Conservation (phyloP, 2,329 filamentous ascomycete genomes). For the Venturia carpophila region DNA sequence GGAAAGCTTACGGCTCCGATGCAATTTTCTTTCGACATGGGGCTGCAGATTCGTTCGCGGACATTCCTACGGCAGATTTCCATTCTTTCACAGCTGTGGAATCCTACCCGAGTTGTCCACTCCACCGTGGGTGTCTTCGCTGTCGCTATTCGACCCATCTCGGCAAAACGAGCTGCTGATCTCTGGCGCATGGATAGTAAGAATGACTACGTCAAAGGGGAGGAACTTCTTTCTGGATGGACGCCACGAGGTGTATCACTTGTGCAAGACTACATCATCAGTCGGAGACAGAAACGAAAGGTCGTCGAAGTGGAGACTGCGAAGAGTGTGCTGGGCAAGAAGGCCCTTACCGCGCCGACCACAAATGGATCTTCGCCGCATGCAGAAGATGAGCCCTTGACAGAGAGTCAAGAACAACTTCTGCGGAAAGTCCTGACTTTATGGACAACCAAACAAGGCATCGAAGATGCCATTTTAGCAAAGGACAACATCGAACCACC, state of each 20-base stretch:
- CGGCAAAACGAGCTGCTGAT: conserved; percentile 85
- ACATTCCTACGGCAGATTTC: conserved; percentile 79
- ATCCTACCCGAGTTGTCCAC: conserved; percentile 74
- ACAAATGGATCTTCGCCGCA: conserved; percentile 14
- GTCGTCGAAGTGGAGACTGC: conserved; percentile 73
- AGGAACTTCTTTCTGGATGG: conserved; percentile 80
- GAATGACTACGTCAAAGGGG: conserved; percentile 92
- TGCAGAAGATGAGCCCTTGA: conserved; percentile 25
- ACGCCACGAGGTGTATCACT: conserved; percentile 81
- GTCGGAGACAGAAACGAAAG: conserved; percentile 65
- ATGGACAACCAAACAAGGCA: conserved; percentile 47
- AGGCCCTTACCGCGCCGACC: conserved; percentile 27
- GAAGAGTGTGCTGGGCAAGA: conserved; percentile 56
- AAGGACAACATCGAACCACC: conserved; percentile 58
- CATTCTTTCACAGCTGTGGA: conserved; percentile 81
- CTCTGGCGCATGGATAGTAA: conserved; percentile 94
- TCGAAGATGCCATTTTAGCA: conserved; percentile 40
- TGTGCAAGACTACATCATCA: conserved; percentile 75
- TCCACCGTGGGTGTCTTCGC: conserved; percentile 83
- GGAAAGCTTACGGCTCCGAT: conserved; percentile 81
- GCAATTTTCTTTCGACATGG: conserved; percentile 73
- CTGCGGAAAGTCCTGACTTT: conserved; percentile 52
- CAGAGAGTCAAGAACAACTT: conserved; percentile 33
- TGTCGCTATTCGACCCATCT: conserved; percentile 74
- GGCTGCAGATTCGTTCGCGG: conserved; percentile 74